Conservation (phyloP, 164 flowering plant genomes). For the Piper longum region DNA sequence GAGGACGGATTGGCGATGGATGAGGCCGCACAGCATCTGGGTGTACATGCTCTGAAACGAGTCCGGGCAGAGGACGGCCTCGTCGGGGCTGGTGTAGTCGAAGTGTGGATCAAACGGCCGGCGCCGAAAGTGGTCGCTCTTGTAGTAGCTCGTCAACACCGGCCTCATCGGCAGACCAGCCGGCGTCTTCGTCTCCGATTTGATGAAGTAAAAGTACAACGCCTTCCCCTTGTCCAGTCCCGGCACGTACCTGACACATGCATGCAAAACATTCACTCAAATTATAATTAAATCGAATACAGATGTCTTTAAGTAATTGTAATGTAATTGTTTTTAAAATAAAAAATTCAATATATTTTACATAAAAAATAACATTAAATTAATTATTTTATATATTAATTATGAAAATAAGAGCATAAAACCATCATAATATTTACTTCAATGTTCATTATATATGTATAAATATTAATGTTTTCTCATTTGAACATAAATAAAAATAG, state of each 20-base stretch:
- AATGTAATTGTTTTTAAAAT: too few relatives aligned
- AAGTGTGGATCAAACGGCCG: slow-evolving; percentile 23
- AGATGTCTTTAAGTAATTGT: too few relatives aligned
- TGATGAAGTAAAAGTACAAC: slow-evolving; percentile 24
- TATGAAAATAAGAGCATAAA: too few relatives aligned
- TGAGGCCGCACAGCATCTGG: slow-evolving; percentile 38
- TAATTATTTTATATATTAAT: too few relatives aligned
- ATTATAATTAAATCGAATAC: too few relatives aligned
- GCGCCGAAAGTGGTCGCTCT: slow-evolving; percentile 26
- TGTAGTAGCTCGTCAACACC: slow-evolving; percentile 32
- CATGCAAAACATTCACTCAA: neutral
- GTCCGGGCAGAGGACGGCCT: slow-evolving; percentile 32
- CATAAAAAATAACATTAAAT: too few relatives aligned
- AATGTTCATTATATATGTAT: too few relatives aligned
- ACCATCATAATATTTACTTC: too few relatives aligned
- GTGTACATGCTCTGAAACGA: slow-evolving; percentile 39
- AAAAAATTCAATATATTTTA: too few relatives aligned
- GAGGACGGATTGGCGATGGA: slow-evolving; percentile 21
- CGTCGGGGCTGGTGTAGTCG: slow-evolving; percentile 34
- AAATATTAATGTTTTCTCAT: too few relatives aligned
- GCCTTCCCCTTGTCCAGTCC: slow-evolving; percentile 35
- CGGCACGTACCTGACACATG: slow-evolving; percentile 13
- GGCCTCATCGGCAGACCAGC: slow-evolving; percentile 32
- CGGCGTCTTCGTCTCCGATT: slow-evolving; percentile 26
- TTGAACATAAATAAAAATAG: too few relatives aligned